Evolutionary conservation across 2,329 filamentous ascomycete genomes (phyloP).

Genomic region (Parascedosporium putredinis): DNA sequence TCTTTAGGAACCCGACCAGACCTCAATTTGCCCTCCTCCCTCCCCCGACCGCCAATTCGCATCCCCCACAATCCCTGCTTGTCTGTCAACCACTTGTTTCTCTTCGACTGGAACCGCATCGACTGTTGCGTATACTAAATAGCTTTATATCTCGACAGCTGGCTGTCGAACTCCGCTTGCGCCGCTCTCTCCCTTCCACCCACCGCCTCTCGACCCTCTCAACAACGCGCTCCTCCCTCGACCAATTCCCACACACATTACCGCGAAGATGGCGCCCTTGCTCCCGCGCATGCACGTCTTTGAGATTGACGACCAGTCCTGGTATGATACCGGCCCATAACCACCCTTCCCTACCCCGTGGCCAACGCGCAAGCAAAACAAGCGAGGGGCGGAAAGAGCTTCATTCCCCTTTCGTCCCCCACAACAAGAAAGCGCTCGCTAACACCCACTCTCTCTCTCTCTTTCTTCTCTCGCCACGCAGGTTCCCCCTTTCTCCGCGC

Average conservation of each 20-base stretch:
- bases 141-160: no score
- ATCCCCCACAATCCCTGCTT: no score
- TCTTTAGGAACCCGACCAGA: not conserved
- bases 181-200: no score
- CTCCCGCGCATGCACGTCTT: conserved; percentile 53
- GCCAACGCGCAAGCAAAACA: no score
- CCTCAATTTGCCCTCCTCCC: not conserved
- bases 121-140: no score
- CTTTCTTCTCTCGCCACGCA: conserved; percentile 19
- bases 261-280: conserved; percentile 33
- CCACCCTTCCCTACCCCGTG: no score
- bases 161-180: no score
- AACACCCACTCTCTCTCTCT: conserved; percentile 1
- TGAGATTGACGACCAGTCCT: conserved; percentile 57
- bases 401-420: no score
- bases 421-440: conserved; percentile 2
- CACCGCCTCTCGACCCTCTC: not conserved
- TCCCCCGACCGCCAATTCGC: not conserved
- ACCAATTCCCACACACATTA: not conserved
- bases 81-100: no score
- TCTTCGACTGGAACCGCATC: no score
- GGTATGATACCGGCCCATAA: no score
- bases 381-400: no score
- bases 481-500: conserved; percentile 57
- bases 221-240: not conserved